phyloP scores from a whole-genome alignment of 2,329 filamentous ascomycete species.

The Orbilia quercus region DNA sequence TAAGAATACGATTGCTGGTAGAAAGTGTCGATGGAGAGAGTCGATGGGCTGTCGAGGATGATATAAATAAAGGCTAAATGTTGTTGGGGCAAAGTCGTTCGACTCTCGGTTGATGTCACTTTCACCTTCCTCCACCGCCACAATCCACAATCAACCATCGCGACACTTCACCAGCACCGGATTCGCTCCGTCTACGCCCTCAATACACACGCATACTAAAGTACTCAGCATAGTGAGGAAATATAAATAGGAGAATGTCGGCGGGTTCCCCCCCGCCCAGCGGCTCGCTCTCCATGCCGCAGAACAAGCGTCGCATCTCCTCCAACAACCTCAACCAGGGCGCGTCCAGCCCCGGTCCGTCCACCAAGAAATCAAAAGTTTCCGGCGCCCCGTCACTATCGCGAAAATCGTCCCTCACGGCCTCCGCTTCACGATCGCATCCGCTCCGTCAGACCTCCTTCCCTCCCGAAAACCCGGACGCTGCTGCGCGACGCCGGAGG shows the following conservation, averaged over 20 bases:
- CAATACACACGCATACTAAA: too few species aligned
- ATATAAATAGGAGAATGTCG: too few species aligned
- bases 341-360: conserved; percentile 47
- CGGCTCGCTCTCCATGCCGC: conserved; percentile 38
- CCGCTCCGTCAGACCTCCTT: conserved; percentile 85
- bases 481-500: conserved; percentile 69
- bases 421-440: conserved; percentile 69
- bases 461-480: conserved; percentile 72
- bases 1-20: too few species aligned
- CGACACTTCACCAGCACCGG: too few species aligned
- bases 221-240: too few species aligned
- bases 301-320: conserved; percentile 56
- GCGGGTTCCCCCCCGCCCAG: conserved; percentile 48
- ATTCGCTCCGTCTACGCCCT: too few species aligned
- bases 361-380: conserved; percentile 53
- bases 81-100: conserved; percentile 37
- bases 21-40: conserved; percentile 4
- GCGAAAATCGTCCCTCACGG: conserved; percentile 76
- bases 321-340: conserved; percentile 49
- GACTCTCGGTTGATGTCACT: conserved; percentile 30
- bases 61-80: conserved; percentile 21
- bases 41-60: not conserved
- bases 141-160: not conserved
- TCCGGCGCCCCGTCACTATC: conserved; percentile 44
- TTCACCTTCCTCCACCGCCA: conserved; percentile 12